Conservation (phyloP, 768 basidiomycete genomes). For the Psilocybe cubensis region DNA sequence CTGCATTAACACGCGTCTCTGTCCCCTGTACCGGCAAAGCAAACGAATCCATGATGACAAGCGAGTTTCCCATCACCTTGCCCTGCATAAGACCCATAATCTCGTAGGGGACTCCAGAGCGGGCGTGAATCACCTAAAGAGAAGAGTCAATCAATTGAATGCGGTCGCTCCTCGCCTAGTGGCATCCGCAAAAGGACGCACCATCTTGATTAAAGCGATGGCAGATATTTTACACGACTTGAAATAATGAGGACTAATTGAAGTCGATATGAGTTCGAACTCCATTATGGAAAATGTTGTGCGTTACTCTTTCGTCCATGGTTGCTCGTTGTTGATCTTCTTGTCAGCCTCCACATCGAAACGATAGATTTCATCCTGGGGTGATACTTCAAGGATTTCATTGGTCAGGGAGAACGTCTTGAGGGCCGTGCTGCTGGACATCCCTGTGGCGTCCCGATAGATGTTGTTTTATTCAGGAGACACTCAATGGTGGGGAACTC, state of each 20-base stretch:
- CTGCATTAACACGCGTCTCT: slow-evolving; percentile 96
- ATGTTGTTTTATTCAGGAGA: not conserved
- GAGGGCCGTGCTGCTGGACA: slow-evolving; percentile 62
- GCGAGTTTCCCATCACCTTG: slow-evolving; percentile 78
- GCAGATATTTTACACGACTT: slow-evolving; percentile 95
- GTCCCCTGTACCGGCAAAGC: slow-evolving; percentile 98
- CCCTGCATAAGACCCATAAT: slow-evolving; percentile 99
- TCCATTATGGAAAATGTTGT: not conserved
- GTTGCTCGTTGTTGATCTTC: slow-evolving; percentile 66
- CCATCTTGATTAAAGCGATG: slow-evolving; percentile 95
- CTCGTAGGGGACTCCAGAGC: slow-evolving; percentile 96
- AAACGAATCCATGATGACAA: slow-evolving; percentile 94
- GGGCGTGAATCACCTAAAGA: slow-evolving; percentile 91
- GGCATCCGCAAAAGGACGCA: slow-evolving; percentile 27
- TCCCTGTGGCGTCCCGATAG: not conserved
- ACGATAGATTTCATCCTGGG: slow-evolving; percentile 80
- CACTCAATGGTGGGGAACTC: not conserved
- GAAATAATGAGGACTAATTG: slow-evolving; percentile 73
- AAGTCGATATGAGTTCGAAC: not conserved
- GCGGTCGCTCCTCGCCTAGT: not conserved
- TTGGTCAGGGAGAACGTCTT: slow-evolving; percentile 77
- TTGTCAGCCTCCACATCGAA: slow-evolving; percentile 74
- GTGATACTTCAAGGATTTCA: slow-evolving; percentile 68
- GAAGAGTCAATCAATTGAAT: slow-evolving; percentile 4
- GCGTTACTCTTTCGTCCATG: slow-evolving; percentile 87